Evolutionary conservation across 148 eudicot genomes (phyloP), one percentile per base, ranked within the genome.

Genomic region (Rheum nobile): DNA sequence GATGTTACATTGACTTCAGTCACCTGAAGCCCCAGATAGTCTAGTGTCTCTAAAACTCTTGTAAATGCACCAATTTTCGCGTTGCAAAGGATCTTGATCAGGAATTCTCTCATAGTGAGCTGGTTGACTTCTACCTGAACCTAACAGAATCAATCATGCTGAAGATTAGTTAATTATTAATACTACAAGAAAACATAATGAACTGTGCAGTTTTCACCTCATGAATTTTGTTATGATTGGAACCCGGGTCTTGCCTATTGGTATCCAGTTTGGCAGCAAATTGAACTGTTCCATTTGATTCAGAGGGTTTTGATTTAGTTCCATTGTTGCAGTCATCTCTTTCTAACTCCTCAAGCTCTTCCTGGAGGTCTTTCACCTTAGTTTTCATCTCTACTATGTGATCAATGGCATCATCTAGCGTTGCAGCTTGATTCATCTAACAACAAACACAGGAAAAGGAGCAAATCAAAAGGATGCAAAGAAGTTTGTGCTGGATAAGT

Each of bases 381-480:
- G 72, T 75, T 74, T 88, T 65, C 77, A 94, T 80, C 80, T 87
- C 89, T 79, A 76, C 48, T 70, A 94, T 94, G 78, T 94, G 91
- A 46, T 87, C 87, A 50, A 82, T 79, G 28, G 98, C 98, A 81
- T 94, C 98, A 8, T 85, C 87, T 13, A 94, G 65, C 71, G 84
- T 88, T 7, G 97, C 77, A 44, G 85, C 83, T 78, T 69, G 89
- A 82, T 85, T 81, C 97, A 94, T 88, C 98, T 93, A 35, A 29
- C 19, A 47, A 43, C 57, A 83, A 37, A 50, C 6, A 37, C 31
- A 16, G 28, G 28, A 35, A 71, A 35, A 8, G 32, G 24, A 70
- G 6, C 38, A 12, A 68, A 54, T 42, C 13, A 42, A n/a, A 13
- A n/a, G 57, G 29, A 48, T 17, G 42, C 59, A 3, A 73, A 47